Conservation (phyloP, 768 basidiomycete genomes). For the Kwoniella botswanensis region DNA sequence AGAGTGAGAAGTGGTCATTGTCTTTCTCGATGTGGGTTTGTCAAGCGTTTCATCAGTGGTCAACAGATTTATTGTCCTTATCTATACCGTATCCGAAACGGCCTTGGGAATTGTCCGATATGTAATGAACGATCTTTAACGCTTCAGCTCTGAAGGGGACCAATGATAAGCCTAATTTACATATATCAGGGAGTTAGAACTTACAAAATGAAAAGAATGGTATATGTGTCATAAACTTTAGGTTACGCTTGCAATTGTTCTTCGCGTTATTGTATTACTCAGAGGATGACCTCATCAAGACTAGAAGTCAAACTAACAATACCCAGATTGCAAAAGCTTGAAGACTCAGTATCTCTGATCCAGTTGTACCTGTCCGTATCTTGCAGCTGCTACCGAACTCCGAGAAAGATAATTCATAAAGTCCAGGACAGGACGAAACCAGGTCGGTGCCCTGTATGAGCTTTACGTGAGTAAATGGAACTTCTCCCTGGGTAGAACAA, state of each 20-base stretch:
- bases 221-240: not conserved
- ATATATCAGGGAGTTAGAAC: not conserved
- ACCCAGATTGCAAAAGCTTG: too few relatives aligned
- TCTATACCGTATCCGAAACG: not conserved
- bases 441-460: too few relatives aligned
- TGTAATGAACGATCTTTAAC: too few relatives aligned
- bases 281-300: too few relatives aligned
- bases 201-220: not conserved
- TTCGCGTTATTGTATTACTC: too few relatives aligned
- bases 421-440: too few relatives aligned
- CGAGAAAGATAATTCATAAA: too few relatives aligned
- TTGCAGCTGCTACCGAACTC: too few relatives aligned
- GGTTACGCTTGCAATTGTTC: not conserved
- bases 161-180: constrained; percentile 3
- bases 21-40: not conserved
- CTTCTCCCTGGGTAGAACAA: not conserved
- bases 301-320: too few relatives aligned
- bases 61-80: not conserved
- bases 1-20: not conserved
- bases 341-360: too few relatives aligned
- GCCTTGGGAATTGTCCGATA: not conserved
- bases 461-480: too few relatives aligned
- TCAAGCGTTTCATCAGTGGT: not conserved
- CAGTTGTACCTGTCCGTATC: too few relatives aligned
- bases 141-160: not conserved